Percentiles rank a stretch among this genome's conserved stretches.
phyloP scores from a whole-genome alignment of 176 grass and related monocot genomes.

The Rhynchospora breviuscula region DNA sequence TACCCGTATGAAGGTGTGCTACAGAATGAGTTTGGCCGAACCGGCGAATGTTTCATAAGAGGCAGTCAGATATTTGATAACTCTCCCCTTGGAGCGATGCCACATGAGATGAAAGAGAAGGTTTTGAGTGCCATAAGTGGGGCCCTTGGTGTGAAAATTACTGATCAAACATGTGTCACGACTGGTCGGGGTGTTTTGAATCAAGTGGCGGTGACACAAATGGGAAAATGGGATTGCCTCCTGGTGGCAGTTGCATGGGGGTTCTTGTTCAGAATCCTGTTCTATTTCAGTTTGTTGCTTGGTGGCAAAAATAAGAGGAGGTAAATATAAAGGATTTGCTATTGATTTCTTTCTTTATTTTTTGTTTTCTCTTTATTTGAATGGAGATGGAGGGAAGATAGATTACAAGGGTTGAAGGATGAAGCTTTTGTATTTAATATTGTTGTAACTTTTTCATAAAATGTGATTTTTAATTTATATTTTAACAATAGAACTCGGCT shows the following conservation, averaged over 20 bases:
- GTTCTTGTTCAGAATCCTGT: constrained; percentile 70
- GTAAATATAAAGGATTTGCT: constrained; percentile 26
- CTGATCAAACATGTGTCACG: constrained; percentile 45
- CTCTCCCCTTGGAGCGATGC: constrained; percentile 51
- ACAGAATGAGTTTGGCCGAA: constrained; percentile 82
- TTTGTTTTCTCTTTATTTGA: background rate
- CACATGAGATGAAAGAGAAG: constrained; percentile 39
- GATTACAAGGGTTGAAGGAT: background rate
- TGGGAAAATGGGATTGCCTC: constrained; percentile 86
- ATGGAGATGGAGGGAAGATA: background rate
- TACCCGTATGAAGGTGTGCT: constrained; percentile 84
- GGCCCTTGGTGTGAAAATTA: constrained; percentile 41
- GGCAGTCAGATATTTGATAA: constrained; percentile 84
- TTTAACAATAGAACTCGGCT: background rate
- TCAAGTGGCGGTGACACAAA: constrained; percentile 53
- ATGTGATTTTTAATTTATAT: constrained; percentile 9
- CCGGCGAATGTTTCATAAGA: constrained; percentile 58
- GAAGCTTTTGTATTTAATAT: constrained; percentile 6
- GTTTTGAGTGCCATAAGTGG: constrained; percentile 57
- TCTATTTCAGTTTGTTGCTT: constrained; percentile 82
- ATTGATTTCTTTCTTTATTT: background rate
- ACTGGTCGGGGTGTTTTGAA: constrained; percentile 49
- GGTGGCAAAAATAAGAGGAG: constrained; percentile 89
- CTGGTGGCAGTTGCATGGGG: constrained; percentile 69
- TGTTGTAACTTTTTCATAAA: constrained; percentile 14